Evolutionary conservation across 2,329 filamentous ascomycete genomes (phyloP).

Genomic region (Aurifilum marmelostoma): DNA sequence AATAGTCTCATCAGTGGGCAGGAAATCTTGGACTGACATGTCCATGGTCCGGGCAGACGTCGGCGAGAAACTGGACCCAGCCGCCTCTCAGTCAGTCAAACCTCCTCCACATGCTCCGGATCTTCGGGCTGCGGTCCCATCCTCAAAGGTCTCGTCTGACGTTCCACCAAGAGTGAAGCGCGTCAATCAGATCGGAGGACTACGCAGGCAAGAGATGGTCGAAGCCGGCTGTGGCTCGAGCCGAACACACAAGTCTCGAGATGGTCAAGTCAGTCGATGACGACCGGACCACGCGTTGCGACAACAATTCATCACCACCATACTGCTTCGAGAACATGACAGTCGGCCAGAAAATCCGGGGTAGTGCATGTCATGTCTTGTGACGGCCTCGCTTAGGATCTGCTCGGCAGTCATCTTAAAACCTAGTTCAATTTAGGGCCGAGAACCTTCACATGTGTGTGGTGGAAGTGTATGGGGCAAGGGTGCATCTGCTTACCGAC

Average conservation of each 20-base stretch:
- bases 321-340: background rate
- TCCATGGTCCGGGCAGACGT: constrained; percentile 4
- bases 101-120: too few species aligned
- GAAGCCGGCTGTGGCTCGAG: background rate
- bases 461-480: background rate
- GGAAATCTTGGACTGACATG: background rate
- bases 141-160: background rate
- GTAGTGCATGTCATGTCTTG: background rate
- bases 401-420: background rate
- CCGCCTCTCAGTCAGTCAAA: background rate
- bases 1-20: background rate
- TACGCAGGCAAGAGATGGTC: background rate
- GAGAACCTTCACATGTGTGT: background rate
- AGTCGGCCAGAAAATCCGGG: background rate
- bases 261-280: background rate
- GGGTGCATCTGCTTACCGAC: background rate
- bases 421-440: background rate
- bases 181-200: background rate
- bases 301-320: background rate
- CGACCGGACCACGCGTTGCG: background rate
- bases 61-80: background rate
- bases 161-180: background rate
- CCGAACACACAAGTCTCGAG: background rate
- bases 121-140: background rate
- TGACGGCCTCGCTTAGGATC: background rate